These are phyloP conservation scores for Zelopaecilomyces penicillatus DNA, from an alignment of 2,329 filamentous ascomycete species.

Conservation along the genomic window DNA sequence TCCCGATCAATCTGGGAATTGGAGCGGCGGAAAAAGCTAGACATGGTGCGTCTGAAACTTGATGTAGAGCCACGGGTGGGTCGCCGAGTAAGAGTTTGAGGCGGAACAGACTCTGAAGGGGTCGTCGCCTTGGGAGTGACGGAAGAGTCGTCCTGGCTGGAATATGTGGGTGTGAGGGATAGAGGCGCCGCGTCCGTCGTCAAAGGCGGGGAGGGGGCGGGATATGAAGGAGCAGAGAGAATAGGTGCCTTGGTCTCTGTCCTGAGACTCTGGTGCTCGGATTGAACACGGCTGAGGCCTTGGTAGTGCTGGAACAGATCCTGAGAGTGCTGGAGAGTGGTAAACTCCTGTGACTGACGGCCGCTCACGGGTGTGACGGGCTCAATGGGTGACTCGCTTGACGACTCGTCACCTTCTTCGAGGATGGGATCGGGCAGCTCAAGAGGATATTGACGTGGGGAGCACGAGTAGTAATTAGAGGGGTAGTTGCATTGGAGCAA, in stretches of 20 bases:
- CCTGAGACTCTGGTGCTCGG: slow-evolving; percentile 8
- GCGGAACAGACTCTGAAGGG: slow-evolving; percentile 13
- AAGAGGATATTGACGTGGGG: slow-evolving; percentile 39
- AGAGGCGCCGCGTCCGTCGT: neutral
- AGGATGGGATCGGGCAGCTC: slow-evolving; percentile 45
- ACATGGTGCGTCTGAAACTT: slow-evolving; percentile 42
- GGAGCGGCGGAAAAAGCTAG: slow-evolving; percentile 38
- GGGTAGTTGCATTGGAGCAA: neutral
- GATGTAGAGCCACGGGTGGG: slow-evolving; percentile 34
- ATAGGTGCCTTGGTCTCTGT: slow-evolving; percentile 9
- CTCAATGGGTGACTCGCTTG: slow-evolving; percentile 51
- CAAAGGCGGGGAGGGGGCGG: neutral
- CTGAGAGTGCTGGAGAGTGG: slow-evolving; percentile 26
- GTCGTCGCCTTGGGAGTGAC: too few species aligned
- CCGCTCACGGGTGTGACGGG: slow-evolving; percentile 54
- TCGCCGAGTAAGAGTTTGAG: slow-evolving; percentile 27
- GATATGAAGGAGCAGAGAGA: slow-evolving; percentile 3
- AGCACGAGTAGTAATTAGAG: slow-evolving; percentile 25
- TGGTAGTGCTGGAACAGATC: slow-evolving; percentile 22
- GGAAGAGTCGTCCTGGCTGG: slow-evolving; percentile 3
- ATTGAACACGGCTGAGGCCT: slow-evolving; percentile 8
- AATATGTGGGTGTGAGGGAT: neutral
- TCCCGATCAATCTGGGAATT: slow-evolving; percentile 25
- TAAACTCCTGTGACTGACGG: slow-evolving; percentile 47
- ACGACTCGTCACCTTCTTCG: slow-evolving; percentile 50